Percentiles rank a stretch among this genome's conserved stretches.
Evolutionary conservation across 2,329 filamentous ascomycete genomes (phyloP).

Genomic region (Ophiostoma quercus): DNA sequence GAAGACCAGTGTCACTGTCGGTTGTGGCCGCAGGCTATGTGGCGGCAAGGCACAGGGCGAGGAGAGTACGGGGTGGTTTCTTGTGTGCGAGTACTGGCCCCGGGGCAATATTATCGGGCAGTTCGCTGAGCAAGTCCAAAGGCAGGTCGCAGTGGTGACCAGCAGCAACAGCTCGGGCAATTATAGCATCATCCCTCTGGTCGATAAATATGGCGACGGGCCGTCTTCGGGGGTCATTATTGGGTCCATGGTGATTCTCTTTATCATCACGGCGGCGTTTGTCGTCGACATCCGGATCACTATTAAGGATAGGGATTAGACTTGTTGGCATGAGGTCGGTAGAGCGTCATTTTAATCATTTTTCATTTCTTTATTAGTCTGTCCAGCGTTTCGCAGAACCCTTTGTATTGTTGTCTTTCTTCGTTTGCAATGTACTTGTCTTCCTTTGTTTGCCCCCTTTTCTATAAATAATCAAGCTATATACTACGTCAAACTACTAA

Average conservation of each 20-base stretch:
- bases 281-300: conserved; percentile 18
- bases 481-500: background rate
- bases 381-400: background rate
- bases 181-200: background rate
- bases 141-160: conserved; percentile 25
- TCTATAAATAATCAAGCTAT: background rate
- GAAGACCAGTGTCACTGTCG: conserved; percentile 56
- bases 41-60: conserved; percentile 27
- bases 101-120: conserved; percentile 56
- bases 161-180: background rate
- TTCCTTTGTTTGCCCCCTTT: background rate
- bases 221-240: conserved; percentile 6
- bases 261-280: conserved; percentile 18
- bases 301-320: background rate
- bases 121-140: conserved; percentile 45
- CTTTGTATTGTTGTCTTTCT: background rate
- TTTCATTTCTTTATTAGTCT: too few species aligned
- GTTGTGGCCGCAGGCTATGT: conserved; percentile 47
- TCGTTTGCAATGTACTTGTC: background rate
- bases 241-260: conserved; percentile 6
- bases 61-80: conserved; percentile 51
- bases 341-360: background rate
- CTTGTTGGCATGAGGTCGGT: background rate
- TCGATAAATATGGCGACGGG: background rate
- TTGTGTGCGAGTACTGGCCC: conserved; percentile 67